These are phyloP conservation scores for Phytophthora multivora DNA, from an alignment of 352 stramenopile genomes.

Conservation along the genomic window DNA sequence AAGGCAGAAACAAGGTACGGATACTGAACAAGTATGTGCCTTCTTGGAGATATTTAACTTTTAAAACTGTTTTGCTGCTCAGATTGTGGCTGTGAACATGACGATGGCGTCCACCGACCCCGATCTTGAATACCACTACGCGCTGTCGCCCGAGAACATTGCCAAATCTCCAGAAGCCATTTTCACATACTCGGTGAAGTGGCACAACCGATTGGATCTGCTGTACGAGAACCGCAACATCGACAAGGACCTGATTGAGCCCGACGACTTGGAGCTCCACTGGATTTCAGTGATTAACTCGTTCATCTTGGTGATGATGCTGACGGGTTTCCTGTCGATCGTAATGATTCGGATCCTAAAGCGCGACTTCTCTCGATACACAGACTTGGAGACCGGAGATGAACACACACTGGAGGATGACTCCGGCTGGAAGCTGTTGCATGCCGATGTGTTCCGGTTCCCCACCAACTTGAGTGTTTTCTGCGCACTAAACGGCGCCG, in stretches of 20 bases:
- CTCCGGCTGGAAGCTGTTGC: slow-evolving; percentile 97
- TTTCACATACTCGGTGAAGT: slow-evolving; percentile 98
- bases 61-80: background rate
- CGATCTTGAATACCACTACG: slow-evolving; percentile 65
- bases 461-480: slow-evolving; percentile 92
- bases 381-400: slow-evolving; percentile 92
- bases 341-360: slow-evolving; percentile 98
- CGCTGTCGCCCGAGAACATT: slow-evolving; percentile 50
- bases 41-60: no score
- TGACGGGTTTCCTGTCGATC: slow-evolving; percentile 96
- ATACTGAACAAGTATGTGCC: no score
- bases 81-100: slow-evolving; percentile 79
- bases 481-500: slow-evolving; percentile 91
- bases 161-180: slow-evolving; percentile 50
- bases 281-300: slow-evolving; percentile 99
- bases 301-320: slow-evolving; percentile 97
- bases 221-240: slow-evolving; percentile 91
- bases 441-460: slow-evolving; percentile 97
- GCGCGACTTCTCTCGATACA: slow-evolving; percentile 98
- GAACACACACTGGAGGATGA: slow-evolving; percentile 91
- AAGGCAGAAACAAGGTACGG: slow-evolving; percentile 74
- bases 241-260: slow-evolving; percentile 49
- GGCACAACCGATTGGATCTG: slow-evolving; percentile 87
- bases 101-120: slow-evolving; percentile 61
- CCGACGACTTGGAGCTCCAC: slow-evolving; percentile 91